A percentile compares a stretch with the other conserved stretches of the same genome.
Conservation (phyloP, 768 basidiomycete genomes). For the Collybiopsis confluens region DNA sequence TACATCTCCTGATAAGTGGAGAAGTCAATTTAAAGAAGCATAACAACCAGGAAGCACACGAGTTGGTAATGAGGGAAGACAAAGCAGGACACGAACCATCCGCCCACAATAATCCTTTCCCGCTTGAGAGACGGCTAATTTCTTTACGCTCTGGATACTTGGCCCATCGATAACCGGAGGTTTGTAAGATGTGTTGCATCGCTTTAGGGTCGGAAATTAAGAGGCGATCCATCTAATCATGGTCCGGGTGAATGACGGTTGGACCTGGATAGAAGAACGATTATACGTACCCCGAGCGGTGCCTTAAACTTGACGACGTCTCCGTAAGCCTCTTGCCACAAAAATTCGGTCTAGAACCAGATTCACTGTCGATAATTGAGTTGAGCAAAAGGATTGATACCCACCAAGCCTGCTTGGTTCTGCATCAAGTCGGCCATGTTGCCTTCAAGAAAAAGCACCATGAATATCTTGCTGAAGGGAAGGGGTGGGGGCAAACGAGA, state of each 20-base stretch:
- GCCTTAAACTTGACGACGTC: constrained; percentile 6
- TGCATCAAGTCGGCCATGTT: too few relatives aligned
- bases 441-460: too few relatives aligned
- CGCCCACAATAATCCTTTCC: constrained; percentile 23
- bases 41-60: constrained; percentile 19
- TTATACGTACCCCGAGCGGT: constrained; percentile 1
- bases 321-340: constrained; percentile 10
- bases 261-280: not conserved
- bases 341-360: not conserved
- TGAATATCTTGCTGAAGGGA: too few relatives aligned
- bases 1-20: constrained; percentile 12
- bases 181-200: constrained; percentile 27
- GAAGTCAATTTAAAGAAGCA: constrained; percentile 11
- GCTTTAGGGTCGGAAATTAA: constrained; percentile 29
- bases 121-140: constrained; percentile 17
- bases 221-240: constrained; percentile 22
- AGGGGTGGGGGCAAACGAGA: too few relatives aligned
- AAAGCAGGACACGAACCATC: constrained; percentile 18
- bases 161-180: constrained; percentile 27
- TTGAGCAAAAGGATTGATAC: not conserved
- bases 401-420: constrained; percentile 8
- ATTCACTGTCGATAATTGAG: not conserved
- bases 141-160: constrained; percentile 20
- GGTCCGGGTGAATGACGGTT: too few relatives aligned
- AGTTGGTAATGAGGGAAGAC: constrained; percentile 19